phyloP scores from a whole-genome alignment of 2,329 filamentous ascomycete species.

The Alternaria ventricosa region DNA sequence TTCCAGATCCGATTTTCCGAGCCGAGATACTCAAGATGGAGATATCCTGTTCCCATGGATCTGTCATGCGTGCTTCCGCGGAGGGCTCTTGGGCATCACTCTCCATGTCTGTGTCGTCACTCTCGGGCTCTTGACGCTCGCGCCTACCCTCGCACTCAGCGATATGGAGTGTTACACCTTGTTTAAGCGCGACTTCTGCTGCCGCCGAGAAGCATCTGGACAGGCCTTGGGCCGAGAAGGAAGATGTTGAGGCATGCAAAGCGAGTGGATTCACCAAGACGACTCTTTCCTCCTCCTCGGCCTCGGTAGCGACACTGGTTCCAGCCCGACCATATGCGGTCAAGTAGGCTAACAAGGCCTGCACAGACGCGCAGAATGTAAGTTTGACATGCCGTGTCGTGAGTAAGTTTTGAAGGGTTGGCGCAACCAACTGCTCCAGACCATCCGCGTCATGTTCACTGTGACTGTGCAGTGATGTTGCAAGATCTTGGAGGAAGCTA shows the following conservation, averaged over 20 bases:
- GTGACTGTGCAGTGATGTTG: constrained; percentile 53
- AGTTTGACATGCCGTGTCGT: constrained; percentile 72
- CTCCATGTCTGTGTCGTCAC: constrained; percentile 59
- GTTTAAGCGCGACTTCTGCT: constrained; percentile 63
- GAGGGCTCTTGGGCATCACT: constrained; percentile 20
- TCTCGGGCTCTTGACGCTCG: constrained; percentile 54
- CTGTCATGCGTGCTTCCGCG: constrained; percentile 11
- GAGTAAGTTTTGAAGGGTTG: constrained; percentile 73
- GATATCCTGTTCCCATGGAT: constrained; percentile 55
- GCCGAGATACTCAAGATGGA: constrained; percentile 57
- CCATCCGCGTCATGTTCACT: constrained; percentile 10
- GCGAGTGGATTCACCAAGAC: constrained; percentile 70
- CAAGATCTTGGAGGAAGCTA: constrained; percentile 68
- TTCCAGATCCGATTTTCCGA: constrained; percentile 45
- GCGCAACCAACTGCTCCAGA: constrained; percentile 58
- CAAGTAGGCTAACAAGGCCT: constrained; percentile 79
- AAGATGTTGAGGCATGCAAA: constrained; percentile 71
- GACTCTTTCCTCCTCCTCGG: constrained; percentile 48
- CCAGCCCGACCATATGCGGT: constrained; percentile 51
- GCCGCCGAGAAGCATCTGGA: constrained; percentile 66
- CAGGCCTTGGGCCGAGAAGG: constrained; percentile 78
- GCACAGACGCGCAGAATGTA: constrained; percentile 76
- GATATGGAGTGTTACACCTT: constrained; percentile 48
- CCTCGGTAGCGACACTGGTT: constrained; percentile 11
- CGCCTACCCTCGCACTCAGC: constrained; percentile 46